Percentiles rank a stretch among this genome's conserved stretches.
Evolutionary conservation across 164 flowering plant species (phyloP).

Genomic region (Taxillus chinensis): DNA sequence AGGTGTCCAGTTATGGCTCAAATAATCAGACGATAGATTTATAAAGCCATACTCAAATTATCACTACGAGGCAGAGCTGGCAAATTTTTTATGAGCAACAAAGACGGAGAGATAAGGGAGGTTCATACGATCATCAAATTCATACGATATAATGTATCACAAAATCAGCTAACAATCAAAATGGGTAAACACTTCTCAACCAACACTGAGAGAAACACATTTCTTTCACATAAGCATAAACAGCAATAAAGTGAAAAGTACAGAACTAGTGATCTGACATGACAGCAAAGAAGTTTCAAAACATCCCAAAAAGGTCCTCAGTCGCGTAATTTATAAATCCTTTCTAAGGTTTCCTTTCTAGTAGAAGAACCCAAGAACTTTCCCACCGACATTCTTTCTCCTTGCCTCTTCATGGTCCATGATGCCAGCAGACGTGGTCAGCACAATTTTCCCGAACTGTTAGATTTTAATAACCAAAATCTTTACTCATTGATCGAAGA

Average conservation of each 20-base stretch:
- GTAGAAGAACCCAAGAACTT: conserved; percentile 38
- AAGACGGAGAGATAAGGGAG: too few relatives aligned
- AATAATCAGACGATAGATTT: too few relatives aligned
- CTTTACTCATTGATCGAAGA: too few relatives aligned
- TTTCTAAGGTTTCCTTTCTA: conserved; percentile 6
- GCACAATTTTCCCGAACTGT: conserved; percentile 38
- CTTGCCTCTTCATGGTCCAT: conserved; percentile 48
- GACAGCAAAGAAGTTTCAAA: conserved; percentile 1
- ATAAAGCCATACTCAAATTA: too few relatives aligned
- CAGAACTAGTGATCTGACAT: neutral
- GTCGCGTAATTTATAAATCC: neutral
- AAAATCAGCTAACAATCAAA: too few relatives aligned
- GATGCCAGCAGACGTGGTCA: conserved; percentile 41
- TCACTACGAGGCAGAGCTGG: too few relatives aligned
- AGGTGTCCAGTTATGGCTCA: too few relatives aligned
- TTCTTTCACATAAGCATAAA: neutral
- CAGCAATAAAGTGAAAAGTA: neutral
- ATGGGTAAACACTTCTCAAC: too few relatives aligned
- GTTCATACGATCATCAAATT: too few relatives aligned
- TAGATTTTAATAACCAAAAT: neutral
- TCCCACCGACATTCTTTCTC: conserved; percentile 44
- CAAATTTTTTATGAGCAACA: too few relatives aligned
- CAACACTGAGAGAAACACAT: neutral
- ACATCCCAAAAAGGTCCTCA: conserved; percentile 6
- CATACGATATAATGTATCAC: too few relatives aligned